Base-by-base conservation (phyloP, 768 basidiomycete genomes). In the Termitomyces sp. region DNA sequence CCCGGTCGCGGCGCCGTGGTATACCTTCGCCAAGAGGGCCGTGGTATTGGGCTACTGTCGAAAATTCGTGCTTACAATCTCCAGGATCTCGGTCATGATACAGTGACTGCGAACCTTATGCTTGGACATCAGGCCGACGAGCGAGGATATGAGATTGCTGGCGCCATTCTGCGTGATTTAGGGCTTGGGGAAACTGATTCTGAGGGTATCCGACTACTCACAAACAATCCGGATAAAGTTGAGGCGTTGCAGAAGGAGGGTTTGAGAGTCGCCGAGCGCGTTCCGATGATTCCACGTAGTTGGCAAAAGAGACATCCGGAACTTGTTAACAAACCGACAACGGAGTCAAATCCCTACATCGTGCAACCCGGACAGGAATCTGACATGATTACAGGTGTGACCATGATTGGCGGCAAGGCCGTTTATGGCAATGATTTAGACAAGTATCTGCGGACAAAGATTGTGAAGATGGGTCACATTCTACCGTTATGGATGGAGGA, bases 191-290 rank as follows among this genome's bases (percentile, higher is more conserved):
- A 81, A 20, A 52, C 59, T 53, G 69, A 69, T 56, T 52, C 77
- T 55, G 71, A 82, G 65, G 83, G 84, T 46, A 82, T 95, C 53
- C 77, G 89, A 56, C 74, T 98, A 62, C 74, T 99, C 72, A 99
- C 97, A 58, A 99, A 99, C 73, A 99, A 99, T 72, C 97, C 97
- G 10, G 95, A 95, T 73, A 99, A 99, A 74, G 88, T 99, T 42
- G 80, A 84, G 60, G 94, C 94, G 46, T 73, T 98, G 63, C 82
- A 88, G 71, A 80, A 77, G 64, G 96, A 98, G 70, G 91, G 93
- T 9, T 78, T 99, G 53, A 73, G 70, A 18, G 83, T 99, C 20
- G 76, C 78, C 4, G 94, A 98, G 71, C 83, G 94, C 14, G 91
- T 98, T 7, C 80, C 90, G 46, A 98, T 99, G 96, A 85, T 98